Percentiles rank a stretch among this genome's conserved stretches.
These are phyloP conservation scores for Rosa multiflora DNA, from an alignment of 306 rosid species.

Conservation along the genomic window DNA sequence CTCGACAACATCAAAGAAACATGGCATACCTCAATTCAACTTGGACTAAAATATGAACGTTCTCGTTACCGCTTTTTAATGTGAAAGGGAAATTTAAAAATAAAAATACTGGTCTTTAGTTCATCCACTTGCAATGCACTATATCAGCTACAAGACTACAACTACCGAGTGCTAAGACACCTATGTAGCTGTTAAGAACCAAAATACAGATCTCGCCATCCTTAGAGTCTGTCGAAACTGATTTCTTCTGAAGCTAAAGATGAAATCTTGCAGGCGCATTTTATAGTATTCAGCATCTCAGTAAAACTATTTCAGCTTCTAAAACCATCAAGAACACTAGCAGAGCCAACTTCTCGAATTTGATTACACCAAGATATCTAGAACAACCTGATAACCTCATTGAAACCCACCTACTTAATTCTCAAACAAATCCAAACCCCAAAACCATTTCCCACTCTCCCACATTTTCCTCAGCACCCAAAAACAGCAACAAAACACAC, in stretches of 20 bases:
- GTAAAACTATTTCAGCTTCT: neutral
- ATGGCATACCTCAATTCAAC: neutral
- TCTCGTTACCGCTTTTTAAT: neutral
- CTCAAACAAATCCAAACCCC: neutral
- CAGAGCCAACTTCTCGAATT: neutral
- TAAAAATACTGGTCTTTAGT: neutral
- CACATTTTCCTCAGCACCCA: constrained; percentile 19
- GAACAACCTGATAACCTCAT: neutral
- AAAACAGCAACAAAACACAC: neutral
- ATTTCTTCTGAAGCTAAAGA: neutral
- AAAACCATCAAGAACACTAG: neutral
- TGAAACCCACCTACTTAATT: neutral
- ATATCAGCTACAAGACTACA: neutral
- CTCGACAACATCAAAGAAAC: constrained; percentile 3
- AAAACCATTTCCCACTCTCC: neutral
- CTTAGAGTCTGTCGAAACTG: neutral
- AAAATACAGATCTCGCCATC: neutral
- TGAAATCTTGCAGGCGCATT: neutral
- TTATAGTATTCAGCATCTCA: neutral
- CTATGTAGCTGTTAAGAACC: neutral
- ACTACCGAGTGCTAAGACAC: neutral
- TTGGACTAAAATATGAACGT: neutral
- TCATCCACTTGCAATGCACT: neutral
- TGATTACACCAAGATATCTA: neutral
- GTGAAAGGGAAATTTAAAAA: neutral